A percentile compares a stretch with the other conserved stretches of the same genome.
phyloP scores from a whole-genome alignment of 1,284 basidiomycete genomes.

The Pseudozyma hubeiensis region DNA sequence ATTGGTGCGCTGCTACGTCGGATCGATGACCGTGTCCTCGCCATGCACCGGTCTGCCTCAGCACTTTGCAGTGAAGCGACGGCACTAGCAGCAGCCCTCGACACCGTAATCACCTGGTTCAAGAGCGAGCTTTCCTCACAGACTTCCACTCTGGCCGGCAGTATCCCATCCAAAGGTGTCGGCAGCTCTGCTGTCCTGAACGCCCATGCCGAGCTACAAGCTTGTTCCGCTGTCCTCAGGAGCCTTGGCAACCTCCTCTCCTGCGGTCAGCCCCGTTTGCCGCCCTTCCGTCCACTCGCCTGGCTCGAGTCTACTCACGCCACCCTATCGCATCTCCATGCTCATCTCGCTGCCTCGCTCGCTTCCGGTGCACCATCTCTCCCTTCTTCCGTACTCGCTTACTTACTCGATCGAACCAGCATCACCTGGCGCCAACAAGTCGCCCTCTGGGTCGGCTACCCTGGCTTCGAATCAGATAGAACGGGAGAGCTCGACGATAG shows the following conservation, averaged over 20 bases:
- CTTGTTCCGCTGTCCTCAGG: constrained; percentile 24
- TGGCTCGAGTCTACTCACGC: constrained; percentile 35
- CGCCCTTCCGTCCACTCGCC: constrained; percentile 33
- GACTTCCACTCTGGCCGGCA: constrained; percentile 9
- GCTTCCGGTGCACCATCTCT: constrained; percentile 34
- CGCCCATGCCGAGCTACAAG: constrained; percentile 40
- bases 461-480: constrained; percentile 36
- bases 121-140: constrained; percentile 34
- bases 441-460: constrained; percentile 54
- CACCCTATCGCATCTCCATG: constrained; percentile 48
- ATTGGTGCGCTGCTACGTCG: constrained; percentile 43
- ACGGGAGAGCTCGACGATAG: constrained; percentile 42
- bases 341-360: constrained; percentile 49
- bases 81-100: constrained; percentile 42
- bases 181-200: constrained; percentile 32
- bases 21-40: constrained; percentile 33
- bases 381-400: constrained; percentile 34
- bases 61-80: constrained; percentile 38
- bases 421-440: constrained; percentile 45
- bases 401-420: constrained; percentile 45
- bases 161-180: background rate
- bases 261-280: constrained; percentile 26
- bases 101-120: constrained; percentile 46
- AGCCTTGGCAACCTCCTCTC: constrained; percentile 39
- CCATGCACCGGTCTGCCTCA: constrained; percentile 21